These are phyloP conservation scores for Chrysoporthe puriensis DNA, from an alignment of 2,329 filamentous ascomycete species.

Conservation along the genomic window DNA sequence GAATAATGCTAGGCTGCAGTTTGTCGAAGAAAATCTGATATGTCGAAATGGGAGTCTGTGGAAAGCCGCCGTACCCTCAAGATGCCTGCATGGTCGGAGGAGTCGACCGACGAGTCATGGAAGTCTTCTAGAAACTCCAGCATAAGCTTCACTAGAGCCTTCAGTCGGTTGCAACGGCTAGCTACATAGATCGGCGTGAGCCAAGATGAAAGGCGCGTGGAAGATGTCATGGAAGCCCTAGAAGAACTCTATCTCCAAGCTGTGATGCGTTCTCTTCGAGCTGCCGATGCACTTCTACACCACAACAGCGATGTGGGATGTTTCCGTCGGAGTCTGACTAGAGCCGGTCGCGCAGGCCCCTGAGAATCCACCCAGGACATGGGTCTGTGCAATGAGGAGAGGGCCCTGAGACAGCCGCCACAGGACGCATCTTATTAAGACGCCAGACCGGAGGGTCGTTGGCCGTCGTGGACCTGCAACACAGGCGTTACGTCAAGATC, in stretches of 20 bases:
- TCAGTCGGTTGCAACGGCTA: not conserved
- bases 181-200: slow-evolving; percentile 9
- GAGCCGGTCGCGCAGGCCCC: not conserved
- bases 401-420: not conserved
- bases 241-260: slow-evolving; percentile 9
- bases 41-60: not conserved
- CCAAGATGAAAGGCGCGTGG: not conserved
- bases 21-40: not conserved
- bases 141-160: slow-evolving; percentile 16
- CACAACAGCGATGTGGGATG: not conserved
- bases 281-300: not conserved
- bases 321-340: not conserved
- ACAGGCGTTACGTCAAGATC: slow-evolving; percentile 7
- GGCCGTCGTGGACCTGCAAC: not conserved
- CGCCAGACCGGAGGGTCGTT: not conserved
- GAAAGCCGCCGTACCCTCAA: slow-evolving; percentile 31
- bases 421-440: not conserved
- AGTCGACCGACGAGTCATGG: slow-evolving; percentile 9
- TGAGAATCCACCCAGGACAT: not conserved
- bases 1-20: too few species aligned
- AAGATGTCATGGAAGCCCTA: slow-evolving; percentile 14
- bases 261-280: not conserved
- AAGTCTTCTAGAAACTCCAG: slow-evolving; percentile 21
- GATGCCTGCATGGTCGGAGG: slow-evolving; percentile 61
- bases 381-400: not conserved